Evolutionary conservation across 441 rosid genomes (phyloP), one percentile per base, ranked within the genome.

Genomic region (Croton laevigatus): DNA sequence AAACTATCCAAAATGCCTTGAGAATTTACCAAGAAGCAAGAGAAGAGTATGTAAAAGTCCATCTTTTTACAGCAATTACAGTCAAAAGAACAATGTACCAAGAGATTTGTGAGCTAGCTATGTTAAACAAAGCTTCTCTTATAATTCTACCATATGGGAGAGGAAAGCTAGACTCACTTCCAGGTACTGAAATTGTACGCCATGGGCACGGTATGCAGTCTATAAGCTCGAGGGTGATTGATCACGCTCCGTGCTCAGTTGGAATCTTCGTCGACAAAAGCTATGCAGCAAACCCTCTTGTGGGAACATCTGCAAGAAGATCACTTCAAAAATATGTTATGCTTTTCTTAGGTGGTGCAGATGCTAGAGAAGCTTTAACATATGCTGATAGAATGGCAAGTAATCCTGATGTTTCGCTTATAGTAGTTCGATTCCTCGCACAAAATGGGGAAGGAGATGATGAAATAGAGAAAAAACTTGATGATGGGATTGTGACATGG

Each of bases 401-500:
- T 8, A 87, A 88, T 34, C 85, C 87, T 0, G 69, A 85, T 20
- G 82, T 82, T 49, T 55, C 32, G 0, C 53, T 90, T 14, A 82
- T 81, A 0, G 86, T 90, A 17, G 69, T 88, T 8, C 70, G 92
- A 49, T 90, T 90, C 78, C 77, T 90, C 3, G 58, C 93, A 3
- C 12, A 49, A 8, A 83, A 90, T 73, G 72, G 76, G 13, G 83
- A 79, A 76, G 89, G 91, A 36, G 91, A 89, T 9, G 73, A 85
- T 17, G 89, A 81, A 70, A 75, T 81, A 70, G 96, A 90, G 81
- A 87, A 84, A 81, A 94, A 88, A 75, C 83, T 90, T 11, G 93
- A 90, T 59, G 95, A 91, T 73, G 93, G 97, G 16, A 77, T 83
- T 38, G 89, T 90, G 20, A 87, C 91, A 1, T 88, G 88, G 85